Evolutionary conservation across 2,329 filamentous ascomycete genomes (phyloP).

Genomic region (Colletotrichum noveboracense): DNA sequence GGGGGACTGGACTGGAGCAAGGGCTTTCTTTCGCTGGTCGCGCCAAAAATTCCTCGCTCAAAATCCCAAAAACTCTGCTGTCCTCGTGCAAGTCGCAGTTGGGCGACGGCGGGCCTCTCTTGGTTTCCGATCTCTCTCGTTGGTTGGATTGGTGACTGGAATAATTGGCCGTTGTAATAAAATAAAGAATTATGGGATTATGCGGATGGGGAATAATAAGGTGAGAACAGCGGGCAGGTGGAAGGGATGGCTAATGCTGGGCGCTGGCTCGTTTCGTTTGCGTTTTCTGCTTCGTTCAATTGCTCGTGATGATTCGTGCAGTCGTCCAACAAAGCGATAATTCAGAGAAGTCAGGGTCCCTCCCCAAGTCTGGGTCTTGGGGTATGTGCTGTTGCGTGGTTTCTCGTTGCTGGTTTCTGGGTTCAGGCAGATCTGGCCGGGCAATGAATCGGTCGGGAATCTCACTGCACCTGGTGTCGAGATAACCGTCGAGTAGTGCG

Average conservation of each 20-base stretch:
- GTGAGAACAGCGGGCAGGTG: not conserved
- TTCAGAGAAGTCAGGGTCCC: not conserved
- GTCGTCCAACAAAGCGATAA: not conserved
- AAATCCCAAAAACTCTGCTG: constrained; percentile 8
- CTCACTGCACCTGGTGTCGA: not conserved
- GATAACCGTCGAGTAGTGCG: not conserved
- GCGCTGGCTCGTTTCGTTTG: not conserved
- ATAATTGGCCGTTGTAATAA: not conserved
- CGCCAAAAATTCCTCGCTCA: not conserved
- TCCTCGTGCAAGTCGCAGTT: constrained; percentile 14
- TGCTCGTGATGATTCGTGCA: constrained; percentile 5
- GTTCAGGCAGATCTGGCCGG: not conserved
- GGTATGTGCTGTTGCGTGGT: not conserved
- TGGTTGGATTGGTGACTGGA: not conserved
- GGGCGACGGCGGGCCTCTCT: not conserved
- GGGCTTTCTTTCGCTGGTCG: not conserved
- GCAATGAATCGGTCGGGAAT: not conserved
- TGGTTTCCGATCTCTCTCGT: not conserved
- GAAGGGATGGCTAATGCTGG: not conserved
- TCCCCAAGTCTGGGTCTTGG: not conserved
- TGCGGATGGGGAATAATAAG: not conserved
- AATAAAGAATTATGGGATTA: not conserved
- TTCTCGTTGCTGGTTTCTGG: not conserved
- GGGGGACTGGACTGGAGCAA: not conserved
- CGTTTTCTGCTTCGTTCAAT: not conserved